A percentile compares a stretch with the other conserved stretches of the same genome.
Evolutionary conservation across 495 filamentous ascomycete genomes (phyloP).

Genomic region (Lasiosphaeria ovina): DNA sequence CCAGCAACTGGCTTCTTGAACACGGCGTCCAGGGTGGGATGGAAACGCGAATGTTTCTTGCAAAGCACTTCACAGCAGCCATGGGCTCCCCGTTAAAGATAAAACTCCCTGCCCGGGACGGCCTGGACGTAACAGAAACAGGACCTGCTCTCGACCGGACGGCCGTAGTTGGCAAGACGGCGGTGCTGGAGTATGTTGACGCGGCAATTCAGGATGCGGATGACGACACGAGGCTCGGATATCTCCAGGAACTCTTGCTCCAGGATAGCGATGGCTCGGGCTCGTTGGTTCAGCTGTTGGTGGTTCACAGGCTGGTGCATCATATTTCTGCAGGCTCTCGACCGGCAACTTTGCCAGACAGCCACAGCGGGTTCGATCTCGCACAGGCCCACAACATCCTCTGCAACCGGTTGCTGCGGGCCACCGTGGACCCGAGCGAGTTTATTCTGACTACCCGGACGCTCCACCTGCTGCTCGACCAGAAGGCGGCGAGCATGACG

Average conservation of each 20-base stretch:
- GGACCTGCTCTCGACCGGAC: slow-evolving; percentile 3
- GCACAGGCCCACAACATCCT: slow-evolving; percentile 31
- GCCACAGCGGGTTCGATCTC: slow-evolving; percentile 24
- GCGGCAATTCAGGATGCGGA: slow-evolving; percentile 20
- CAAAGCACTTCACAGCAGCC: slow-evolving; percentile 26
- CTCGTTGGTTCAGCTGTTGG: slow-evolving; percentile 16
- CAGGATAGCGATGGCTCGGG: slow-evolving; percentile 9
- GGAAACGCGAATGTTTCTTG: slow-evolving; percentile 40
- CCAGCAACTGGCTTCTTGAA: slow-evolving; percentile 29
- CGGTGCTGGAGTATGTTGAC: slow-evolving; percentile 26
- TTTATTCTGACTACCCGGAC: slow-evolving; percentile 58
- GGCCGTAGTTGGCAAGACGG: slow-evolving; percentile 14
- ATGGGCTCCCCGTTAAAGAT: slow-evolving; percentile 22
- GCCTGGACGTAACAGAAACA: not conserved
- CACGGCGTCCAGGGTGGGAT: slow-evolving; percentile 32
- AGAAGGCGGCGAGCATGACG: slow-evolving; percentile 50
- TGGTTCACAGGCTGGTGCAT: slow-evolving; percentile 28
- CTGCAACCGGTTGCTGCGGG: slow-evolving; percentile 16
- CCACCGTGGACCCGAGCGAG: slow-evolving; percentile 26
- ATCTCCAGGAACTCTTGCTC: slow-evolving; percentile 24
- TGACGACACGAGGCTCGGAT: slow-evolving; percentile 26
- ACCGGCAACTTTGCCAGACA: slow-evolving; percentile 1
- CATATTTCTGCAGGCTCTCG: slow-evolving; percentile 19
- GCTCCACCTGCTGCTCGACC: slow-evolving; percentile 57
- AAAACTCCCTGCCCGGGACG: slow-evolving; percentile 6